Evolutionary conservation across 2,329 filamentous ascomycete species (phyloP).

Genomic region (Phyllosticta citriasiana): DNA sequence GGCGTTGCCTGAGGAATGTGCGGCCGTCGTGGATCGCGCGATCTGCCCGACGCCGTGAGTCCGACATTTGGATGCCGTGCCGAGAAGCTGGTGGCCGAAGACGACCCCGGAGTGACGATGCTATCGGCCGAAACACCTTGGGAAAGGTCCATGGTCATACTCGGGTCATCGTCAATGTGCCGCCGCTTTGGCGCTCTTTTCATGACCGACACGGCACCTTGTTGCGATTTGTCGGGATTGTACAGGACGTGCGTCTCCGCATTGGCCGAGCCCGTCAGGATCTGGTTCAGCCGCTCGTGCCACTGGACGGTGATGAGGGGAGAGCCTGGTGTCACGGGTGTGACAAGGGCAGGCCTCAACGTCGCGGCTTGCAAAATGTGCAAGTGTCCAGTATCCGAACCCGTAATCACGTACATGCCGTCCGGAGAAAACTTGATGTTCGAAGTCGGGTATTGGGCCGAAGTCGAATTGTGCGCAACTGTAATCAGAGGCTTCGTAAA

Average conservation of each 20-base stretch:
- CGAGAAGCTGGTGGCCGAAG: constrained; percentile 37
- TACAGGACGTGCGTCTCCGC: constrained; percentile 84
- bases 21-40: constrained; percentile 72
- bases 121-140: constrained; percentile 74
- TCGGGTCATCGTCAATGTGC: constrained; percentile 88
- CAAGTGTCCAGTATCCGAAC: constrained; percentile 74
- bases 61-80: constrained; percentile 60
- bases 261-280: constrained; percentile 87
- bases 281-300: constrained; percentile 94
- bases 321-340: constrained; percentile 76
- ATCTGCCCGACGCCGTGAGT: constrained; percentile 66
- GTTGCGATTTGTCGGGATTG: constrained; percentile 65
- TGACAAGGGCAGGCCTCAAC: constrained; percentile 71
- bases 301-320: constrained; percentile 78
- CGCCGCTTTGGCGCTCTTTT: constrained; percentile 88
- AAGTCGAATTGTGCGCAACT: constrained; percentile 69
- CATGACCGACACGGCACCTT: constrained; percentile 79
- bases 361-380: constrained; percentile 93
- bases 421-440: constrained; percentile 87
- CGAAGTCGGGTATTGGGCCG: constrained; percentile 69
- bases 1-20: constrained; percentile 76
- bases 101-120: constrained; percentile 49
- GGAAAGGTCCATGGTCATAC: constrained; percentile 73
- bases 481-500: constrained; percentile 84
- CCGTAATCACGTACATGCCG: constrained; percentile 76